Evolutionary conservation across 768 basidiomycete genomes (phyloP).

Genomic region (Clavulina sp.): DNA sequence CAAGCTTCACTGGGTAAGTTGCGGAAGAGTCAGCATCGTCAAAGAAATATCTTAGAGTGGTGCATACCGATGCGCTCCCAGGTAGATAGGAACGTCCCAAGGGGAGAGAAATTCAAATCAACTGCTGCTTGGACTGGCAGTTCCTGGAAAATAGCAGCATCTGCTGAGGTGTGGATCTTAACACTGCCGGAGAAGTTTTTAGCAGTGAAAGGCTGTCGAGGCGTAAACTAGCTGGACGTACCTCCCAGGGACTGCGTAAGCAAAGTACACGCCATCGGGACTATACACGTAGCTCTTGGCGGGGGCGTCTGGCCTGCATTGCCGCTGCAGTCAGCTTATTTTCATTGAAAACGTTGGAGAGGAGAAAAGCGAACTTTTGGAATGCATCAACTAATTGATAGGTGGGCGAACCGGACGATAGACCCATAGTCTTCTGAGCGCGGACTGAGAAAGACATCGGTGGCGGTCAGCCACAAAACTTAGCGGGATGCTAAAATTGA

Average conservation of each 20-base stretch:
- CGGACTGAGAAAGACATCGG: constrained; percentile 33
- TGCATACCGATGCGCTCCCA: constrained; percentile 76
- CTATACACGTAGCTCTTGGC: constrained; percentile 70
- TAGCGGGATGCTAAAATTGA: constrained; percentile 2
- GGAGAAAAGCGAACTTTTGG: constrained; percentile 17
- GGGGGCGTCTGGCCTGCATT: constrained; percentile 49
- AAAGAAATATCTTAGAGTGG: not conserved
- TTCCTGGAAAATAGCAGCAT: constrained; percentile 52
- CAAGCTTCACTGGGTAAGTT: constrained; percentile 47
- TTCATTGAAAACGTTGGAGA: not conserved
- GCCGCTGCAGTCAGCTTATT: no score
- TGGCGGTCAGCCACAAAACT: constrained; percentile 9
- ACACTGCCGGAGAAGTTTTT: constrained; percentile 29
- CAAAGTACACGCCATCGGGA: constrained; percentile 71
- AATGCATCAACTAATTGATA: constrained; percentile 48
- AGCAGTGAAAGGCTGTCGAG: constrained; percentile 11
- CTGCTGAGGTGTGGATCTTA: constrained; percentile 58
- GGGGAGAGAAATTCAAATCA: constrained; percentile 83
- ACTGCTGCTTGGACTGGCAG: constrained; percentile 56
- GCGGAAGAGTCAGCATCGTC: not conserved
- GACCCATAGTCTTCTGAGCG: constrained; percentile 83
- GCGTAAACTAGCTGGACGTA: constrained; percentile 25
- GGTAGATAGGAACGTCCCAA: constrained; percentile 82
- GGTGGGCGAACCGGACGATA: constrained; percentile 65
- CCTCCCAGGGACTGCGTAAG: constrained; percentile 61